Evolutionary conservation across 139 green algal genomes (phyloP), one percentile per base, ranked within the genome.

Genomic region (Chlorella sp.): DNA sequence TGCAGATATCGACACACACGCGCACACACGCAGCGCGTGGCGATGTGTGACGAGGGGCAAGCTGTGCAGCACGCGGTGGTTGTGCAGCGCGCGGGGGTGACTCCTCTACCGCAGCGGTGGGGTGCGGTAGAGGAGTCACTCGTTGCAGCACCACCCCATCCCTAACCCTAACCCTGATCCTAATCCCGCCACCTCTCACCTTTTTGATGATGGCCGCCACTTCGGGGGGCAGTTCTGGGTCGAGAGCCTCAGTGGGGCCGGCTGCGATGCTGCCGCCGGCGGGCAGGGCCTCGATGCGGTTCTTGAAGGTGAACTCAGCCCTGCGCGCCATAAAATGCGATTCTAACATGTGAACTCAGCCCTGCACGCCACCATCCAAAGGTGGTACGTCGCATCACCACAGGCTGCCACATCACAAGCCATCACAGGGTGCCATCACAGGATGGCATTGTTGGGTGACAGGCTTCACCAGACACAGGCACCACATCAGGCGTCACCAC

Each of bases 211-310:
- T 76, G 24, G 51, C 55, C 2, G 70, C 65, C n/a, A 88, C 77
- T 70, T 88, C 82, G 1, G 67, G 32, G 1, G 82, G 82, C 70
- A 88, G 55, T 2, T 70, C 61, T 4, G 74, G 68, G 34, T 83
- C 73, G 26, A 72, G 62, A 0, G 67, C 65, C 1, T 69, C 62
- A 1, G n/a, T 49, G 0, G 27, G n/a, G 4, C 55, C 69, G 3
- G 62, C 29, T 1, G n/a, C n/a, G 4, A 22, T 76, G 22, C 24
- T 17, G 5, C 10, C 51, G 3, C 66, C 35, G 17, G 72, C 36
- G 62, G 49, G 49, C 55, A 85, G 35, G 24, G 77, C 70, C 31
- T 74, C 36, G 20, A 82, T 76, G 65, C 59, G 63, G 55, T 67
- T 73, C 50, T 72, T 72, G 31, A 80, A 20, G 4, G 35, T 76